phyloP scores from a whole-genome alignment of 2,329 filamentous ascomycete genomes.

The Penicillium thymicola region DNA sequence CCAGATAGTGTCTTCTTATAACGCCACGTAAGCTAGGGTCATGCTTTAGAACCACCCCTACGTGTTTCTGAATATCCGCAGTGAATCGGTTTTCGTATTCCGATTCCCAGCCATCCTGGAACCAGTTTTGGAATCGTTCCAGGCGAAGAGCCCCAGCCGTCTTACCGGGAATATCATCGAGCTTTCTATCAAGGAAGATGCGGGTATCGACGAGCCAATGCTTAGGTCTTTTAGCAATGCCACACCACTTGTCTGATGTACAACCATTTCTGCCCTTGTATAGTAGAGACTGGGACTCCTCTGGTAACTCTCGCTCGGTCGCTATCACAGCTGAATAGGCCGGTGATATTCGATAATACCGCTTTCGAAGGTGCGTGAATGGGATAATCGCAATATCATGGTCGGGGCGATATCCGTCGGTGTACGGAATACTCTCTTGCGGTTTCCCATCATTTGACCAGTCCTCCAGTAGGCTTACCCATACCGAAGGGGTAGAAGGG shows the following conservation, averaged over 20 bases:
- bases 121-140: background rate
- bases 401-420: background rate
- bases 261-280: background rate
- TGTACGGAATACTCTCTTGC: background rate
- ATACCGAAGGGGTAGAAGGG: background rate
- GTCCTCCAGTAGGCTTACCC: background rate
- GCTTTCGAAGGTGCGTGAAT: background rate
- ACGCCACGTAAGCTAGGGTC: background rate
- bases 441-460: background rate
- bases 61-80: background rate
- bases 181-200: background rate
- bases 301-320: background rate
- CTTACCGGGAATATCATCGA: background rate
- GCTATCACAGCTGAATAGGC: background rate
- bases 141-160: background rate
- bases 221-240: too few relatives aligned
- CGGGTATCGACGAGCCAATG: background rate
- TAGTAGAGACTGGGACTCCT: too few relatives aligned
- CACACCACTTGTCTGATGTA: background rate
- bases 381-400: background rate
- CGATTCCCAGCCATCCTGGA: background rate
- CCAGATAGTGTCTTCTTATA: background rate
- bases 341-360: background rate
- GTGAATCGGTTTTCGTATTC: background rate
- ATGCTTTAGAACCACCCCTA: background rate